Conservation (phyloP, 306 rosid genomes). For the Pterocarpus macrocarpus region DNA sequence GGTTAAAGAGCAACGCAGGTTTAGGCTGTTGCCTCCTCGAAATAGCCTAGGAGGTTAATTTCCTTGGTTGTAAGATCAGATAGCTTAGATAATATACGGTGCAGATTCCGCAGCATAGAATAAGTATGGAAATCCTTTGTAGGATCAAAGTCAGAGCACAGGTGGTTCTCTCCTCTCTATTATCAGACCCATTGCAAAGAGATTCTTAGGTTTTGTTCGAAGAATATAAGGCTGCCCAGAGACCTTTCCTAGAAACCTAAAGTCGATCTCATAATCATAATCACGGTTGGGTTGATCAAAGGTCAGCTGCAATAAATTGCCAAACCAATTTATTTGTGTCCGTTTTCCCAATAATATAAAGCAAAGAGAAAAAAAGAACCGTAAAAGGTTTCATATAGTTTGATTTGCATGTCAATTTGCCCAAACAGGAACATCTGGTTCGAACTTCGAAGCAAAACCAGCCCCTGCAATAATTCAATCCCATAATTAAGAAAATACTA, state of each 20-base stretch:
- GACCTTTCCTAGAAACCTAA: constrained; percentile 88
- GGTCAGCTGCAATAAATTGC: constrained; percentile 62
- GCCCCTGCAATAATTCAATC: constrained; percentile 58
- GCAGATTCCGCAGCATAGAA: constrained; percentile 86
- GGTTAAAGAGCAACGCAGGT: constrained; percentile 19
- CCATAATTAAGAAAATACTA: constrained; percentile 14
- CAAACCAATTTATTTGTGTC: neutral
- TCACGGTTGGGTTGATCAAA: constrained; percentile 90
- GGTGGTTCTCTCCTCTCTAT: constrained; percentile 83
- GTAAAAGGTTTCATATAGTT: constrained; percentile 58
- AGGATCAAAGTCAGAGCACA: constrained; percentile 85
- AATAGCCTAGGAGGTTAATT: neutral
- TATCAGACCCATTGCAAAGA: constrained; percentile 76
- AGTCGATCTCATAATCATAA: constrained; percentile 70
- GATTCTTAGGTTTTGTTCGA: constrained; percentile 63
- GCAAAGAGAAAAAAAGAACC: neutral
- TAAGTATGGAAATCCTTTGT: constrained; percentile 81
- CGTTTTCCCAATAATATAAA: neutral
- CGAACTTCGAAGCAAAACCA: constrained; percentile 74
- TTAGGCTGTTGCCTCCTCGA: neutral
- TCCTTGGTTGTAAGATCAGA: neutral
- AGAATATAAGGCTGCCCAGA: constrained; percentile 73
- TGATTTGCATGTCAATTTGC: constrained; percentile 87
- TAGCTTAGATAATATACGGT: constrained; percentile 84
- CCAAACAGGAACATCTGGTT: constrained; percentile 83